Conservation (phyloP, 192 early-diverging fungal species). For the Linnemannia hyalina region DNA sequence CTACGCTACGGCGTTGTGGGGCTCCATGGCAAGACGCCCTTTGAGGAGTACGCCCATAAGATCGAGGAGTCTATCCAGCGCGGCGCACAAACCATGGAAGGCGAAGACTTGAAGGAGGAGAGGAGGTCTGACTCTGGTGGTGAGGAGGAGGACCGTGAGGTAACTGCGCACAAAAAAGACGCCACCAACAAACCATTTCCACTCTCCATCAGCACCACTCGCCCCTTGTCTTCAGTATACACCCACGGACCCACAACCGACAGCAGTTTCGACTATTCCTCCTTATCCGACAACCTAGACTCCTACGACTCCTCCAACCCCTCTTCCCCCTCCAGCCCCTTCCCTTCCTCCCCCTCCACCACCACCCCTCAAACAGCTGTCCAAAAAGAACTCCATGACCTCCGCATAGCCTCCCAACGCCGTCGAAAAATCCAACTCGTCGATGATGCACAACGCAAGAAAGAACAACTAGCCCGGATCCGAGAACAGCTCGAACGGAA, state of each 20-base stretch:
- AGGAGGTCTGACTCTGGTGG: too few species aligned
- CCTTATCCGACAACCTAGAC: too few species aligned
- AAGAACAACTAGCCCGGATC: conserved; percentile 46
- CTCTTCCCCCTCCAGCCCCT: background rate
- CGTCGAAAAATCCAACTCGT: conserved; percentile 20
- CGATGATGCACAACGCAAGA: conserved; percentile 46
- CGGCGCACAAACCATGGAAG: background rate
- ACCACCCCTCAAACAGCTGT: background rate
- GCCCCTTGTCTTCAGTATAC: too few species aligned
- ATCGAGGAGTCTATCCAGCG: conserved; percentile 3
- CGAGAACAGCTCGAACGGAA: conserved; percentile 27
- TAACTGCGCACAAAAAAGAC: too few species aligned
- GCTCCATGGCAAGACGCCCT: background rate
- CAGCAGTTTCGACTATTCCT: background rate
- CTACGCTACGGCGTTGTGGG: background rate
- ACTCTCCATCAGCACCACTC: too few species aligned
- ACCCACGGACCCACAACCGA: background rate
- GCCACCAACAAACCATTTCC: too few species aligned
- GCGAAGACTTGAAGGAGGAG: background rate
- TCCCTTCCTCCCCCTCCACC: background rate
- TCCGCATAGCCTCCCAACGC: background rate
- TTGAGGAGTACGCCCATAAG: background rate
- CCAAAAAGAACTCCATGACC: background rate
- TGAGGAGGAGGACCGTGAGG: too few species aligned
- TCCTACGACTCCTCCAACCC: background rate